Evolutionary conservation across 202 grass and related monocot species (phyloP), one percentile per base, ranked within the genome.

Genomic region (Dendrocalamus latiflorus): DNA sequence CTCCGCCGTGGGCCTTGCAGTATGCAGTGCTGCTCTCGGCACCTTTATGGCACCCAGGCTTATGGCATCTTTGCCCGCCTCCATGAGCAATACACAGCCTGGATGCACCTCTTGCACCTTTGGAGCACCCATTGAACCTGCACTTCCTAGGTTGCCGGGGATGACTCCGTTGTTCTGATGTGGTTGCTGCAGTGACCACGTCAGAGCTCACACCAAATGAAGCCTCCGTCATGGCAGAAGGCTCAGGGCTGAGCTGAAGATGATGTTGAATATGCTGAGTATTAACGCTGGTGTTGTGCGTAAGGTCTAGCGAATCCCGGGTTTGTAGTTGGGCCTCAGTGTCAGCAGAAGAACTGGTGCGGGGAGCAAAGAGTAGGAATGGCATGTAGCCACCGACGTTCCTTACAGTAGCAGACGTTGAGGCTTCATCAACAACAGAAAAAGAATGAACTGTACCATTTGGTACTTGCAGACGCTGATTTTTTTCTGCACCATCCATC

Each of bases 51-150:
- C 92, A 94, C 65, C 92, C 89, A 79, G 83, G 77, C 62, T 86
- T 94, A 72, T 94, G 88, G 44, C 92, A 94, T 80, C 92, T 86
- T 61, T 94, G 92, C n/a, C 92, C 88, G 1, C 92, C 92, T 79
- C 92, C 89, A 30, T 94, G 92, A 55, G 84, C 89, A 72, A 91
- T 94, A 43, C 92, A 94, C 44, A 94, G 68, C 21, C 86, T 85
- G 41, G 89, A 91, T 21, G 89, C 78, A 0, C 91, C 91, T 69
- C 91, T 86, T 59, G 86, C 88, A 75, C 91, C 86, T 81, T 89
- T 94, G 25, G 88, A 94, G 66, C 91, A 94, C 22, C 91, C 91
- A 39, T 91, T 85, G 67, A 94, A 91, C 72, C 86, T 94, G 86
- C 91, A 94, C 66, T 91, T 94, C 76, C 89, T 94, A 24, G 76